Evolutionary conservation across 441 rosid genomes (phyloP), one percentile per base, ranked within the genome.

Genomic region (Sinapis alba): DNA sequence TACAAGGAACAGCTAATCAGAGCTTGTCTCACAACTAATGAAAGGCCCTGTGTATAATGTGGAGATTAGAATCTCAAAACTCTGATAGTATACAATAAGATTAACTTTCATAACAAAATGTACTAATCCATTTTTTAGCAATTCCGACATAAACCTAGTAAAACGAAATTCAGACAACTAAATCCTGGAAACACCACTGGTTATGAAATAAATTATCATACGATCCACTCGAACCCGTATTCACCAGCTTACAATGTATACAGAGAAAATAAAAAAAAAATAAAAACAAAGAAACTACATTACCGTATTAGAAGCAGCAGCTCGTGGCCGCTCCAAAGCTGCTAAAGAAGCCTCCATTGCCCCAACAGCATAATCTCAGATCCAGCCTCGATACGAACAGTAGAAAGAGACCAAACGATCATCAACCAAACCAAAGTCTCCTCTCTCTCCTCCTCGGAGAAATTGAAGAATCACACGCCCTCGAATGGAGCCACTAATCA

Each of bases 301-400:
- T 84, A 96, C 99, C 99, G 97, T 86, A 80, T 93, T 96, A 4
- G 97, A 85, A 73, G 87, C 78, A 54, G 87, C 87, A 36, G 58
- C 81, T 75, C 97, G 87, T 1, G 94, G 92, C 75, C 97, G 96
- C 84, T 96, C 99, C 80, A 93, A 80, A 83, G 92, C 88, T 68
- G 94, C 92, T 82, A 90, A 70, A 76, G 97, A 81, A 88, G 87
- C 89, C 79, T 96, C 90, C 98, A 91, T 91, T 86, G 79, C 64
- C 80, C 53, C 78, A 62, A 72, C 58, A 63, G 73, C 77, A 71
- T 79, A 78, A 83, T 79, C 87, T 81, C 77, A 51, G 83, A 79
- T 78, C 78, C 80, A 54, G 24, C 50, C 72, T 34, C 53, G 73
- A 65, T 73, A 64, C 43, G n/a, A 69, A 53, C 67, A n/a, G 38